Evolutionary conservation across 495 filamentous ascomycete species (phyloP).

Genomic region (Hypoxylon crocopeplum): DNA sequence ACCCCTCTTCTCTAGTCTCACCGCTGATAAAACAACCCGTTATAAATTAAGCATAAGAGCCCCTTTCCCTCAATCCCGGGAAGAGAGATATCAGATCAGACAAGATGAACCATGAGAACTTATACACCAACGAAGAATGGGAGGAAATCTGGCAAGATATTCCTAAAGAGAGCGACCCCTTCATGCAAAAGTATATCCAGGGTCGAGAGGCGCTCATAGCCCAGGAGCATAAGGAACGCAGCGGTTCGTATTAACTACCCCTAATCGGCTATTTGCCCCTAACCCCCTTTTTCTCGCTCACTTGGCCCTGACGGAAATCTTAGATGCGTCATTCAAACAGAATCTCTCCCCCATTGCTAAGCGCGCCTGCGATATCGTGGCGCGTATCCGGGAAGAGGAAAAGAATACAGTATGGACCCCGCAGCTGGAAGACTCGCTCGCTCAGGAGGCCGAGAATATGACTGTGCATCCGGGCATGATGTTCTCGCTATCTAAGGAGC

Average conservation of each 20-base stretch:
- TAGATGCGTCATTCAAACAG: conserved; percentile 70
- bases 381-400: conserved; percentile 79
- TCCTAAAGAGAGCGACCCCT: conserved; percentile 65
- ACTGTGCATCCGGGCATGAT: conserved; percentile 84
- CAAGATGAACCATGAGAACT: conserved; percentile 14
- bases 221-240: conserved; percentile 81
- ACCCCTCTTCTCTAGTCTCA: no score
- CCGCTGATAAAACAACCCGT: no score
- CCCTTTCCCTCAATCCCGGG: background rate
- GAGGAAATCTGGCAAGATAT: conserved; percentile 58
- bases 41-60: background rate
- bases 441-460: conserved; percentile 56
- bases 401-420: conserved; percentile 72
- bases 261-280: background rate
- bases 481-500: conserved; percentile 78
- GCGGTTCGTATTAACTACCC: conserved; percentile 61
- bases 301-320: conserved; percentile 15
- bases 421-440: conserved; percentile 69
- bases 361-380: conserved; percentile 78
- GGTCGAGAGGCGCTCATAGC: conserved; percentile 78
- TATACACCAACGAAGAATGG: conserved; percentile 62
- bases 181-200: conserved; percentile 79
- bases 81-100: background rate
- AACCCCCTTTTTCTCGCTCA: background rate
- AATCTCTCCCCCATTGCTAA: conserved; percentile 74